Evolutionary conservation across 1,139 yeast species (phyloP).

Genomic region (Lipomyces yarrowii): DNA sequence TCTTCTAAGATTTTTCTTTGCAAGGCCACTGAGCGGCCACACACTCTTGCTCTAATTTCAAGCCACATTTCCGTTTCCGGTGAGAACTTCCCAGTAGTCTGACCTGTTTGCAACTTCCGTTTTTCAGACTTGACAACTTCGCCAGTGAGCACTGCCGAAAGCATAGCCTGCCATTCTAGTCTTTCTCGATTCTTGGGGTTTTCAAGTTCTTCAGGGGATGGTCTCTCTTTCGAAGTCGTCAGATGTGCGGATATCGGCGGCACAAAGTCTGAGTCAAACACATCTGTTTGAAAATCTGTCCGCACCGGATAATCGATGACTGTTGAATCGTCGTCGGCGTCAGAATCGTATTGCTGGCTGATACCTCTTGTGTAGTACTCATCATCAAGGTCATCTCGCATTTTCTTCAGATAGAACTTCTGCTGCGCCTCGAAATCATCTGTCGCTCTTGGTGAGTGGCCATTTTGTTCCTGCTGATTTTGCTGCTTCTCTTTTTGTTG

Average conservation of each 20-base stretch:
- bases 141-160: constrained; percentile 86
- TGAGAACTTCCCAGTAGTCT: constrained; percentile 47
- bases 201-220: constrained; percentile 27
- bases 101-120: constrained; percentile 66
- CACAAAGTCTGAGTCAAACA: constrained; percentile 14
- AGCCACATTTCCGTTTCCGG: constrained; percentile 76
- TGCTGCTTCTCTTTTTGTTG: constrained; percentile 5
- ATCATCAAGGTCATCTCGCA: constrained; percentile 64
- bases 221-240: constrained; percentile 19
- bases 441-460: constrained; percentile 19
- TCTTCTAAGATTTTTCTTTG: constrained; percentile 73
- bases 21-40: constrained; percentile 79
- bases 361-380: constrained; percentile 49
- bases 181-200: constrained; percentile 53
- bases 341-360: constrained; percentile 33
- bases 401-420: constrained; percentile 63
- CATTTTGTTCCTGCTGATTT: neutral
- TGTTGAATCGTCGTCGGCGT: constrained; percentile 20
- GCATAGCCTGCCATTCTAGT: constrained; percentile 95
- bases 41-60: constrained; percentile 76
- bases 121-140: constrained; percentile 92
- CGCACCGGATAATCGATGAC: constrained; percentile 35
- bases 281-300: constrained; percentile 32
- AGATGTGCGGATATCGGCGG: constrained; percentile 3
- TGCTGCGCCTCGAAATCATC: constrained; percentile 56